Evolutionary conservation across 768 basidiomycete species (phyloP).

Genomic region (Omphalotus guepiniiformis): DNA sequence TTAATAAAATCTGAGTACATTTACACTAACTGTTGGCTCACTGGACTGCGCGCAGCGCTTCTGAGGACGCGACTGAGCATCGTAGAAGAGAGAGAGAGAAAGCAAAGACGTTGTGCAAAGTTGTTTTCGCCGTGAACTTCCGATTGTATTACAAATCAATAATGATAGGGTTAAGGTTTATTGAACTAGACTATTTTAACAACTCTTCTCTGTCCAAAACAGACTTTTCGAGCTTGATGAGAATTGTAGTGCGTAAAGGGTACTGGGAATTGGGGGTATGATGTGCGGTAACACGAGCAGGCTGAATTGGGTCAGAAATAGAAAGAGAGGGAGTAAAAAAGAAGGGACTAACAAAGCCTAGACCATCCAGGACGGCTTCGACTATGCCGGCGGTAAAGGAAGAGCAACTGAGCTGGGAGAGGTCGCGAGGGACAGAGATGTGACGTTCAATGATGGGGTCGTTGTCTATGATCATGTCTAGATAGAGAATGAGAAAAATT

Average conservation of each 20-base stretch:
- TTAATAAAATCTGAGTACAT: slow-evolving; percentile 4
- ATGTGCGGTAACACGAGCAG: slow-evolving; percentile 95
- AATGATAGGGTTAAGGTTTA: too few relatives aligned
- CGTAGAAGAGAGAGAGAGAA: slow-evolving; percentile 15
- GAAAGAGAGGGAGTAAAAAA: neutral
- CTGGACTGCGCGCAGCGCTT: slow-evolving; percentile 36
- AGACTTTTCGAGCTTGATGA: slow-evolving; percentile 92
- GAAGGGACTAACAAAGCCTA: slow-evolving; percentile 74
- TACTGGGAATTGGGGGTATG: slow-evolving; percentile 78
- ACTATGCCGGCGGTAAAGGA: slow-evolving; percentile 97
- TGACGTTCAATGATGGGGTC: slow-evolving; percentile 88
- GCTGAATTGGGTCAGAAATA: slow-evolving; percentile 43
- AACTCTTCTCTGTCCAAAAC: slow-evolving; percentile 93
- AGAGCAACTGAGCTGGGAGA: slow-evolving; percentile 93
- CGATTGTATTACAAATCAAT: too few relatives aligned
- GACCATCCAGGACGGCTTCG: slow-evolving; percentile 91
- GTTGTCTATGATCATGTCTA: slow-evolving; percentile 98
- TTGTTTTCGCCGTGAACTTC: slow-evolving; percentile 17
- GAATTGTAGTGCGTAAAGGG: slow-evolving; percentile 88
- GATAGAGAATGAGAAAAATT: slow-evolving; percentile 1
- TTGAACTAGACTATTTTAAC: too few relatives aligned
- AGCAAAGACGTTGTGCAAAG: slow-evolving; percentile 1
- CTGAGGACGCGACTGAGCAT: slow-evolving; percentile 40
- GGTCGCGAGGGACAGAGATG: slow-evolving; percentile 91
- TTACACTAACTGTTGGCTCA: slow-evolving; percentile 18